phyloP scores from a whole-genome alignment of 2,329 filamentous ascomycete genomes.

The Fusarium citri region DNA sequence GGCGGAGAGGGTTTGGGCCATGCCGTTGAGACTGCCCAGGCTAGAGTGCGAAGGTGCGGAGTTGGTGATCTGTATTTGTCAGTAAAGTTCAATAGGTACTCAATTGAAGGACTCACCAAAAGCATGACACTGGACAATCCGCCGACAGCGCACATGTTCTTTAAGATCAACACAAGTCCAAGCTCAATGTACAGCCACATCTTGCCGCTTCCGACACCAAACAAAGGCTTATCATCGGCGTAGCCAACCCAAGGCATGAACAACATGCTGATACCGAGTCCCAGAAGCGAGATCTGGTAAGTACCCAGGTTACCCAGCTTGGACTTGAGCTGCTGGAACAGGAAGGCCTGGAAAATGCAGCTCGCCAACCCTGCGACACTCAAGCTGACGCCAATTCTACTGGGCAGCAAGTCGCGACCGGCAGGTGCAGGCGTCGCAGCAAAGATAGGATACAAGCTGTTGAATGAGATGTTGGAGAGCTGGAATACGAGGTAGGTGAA shows the following conservation, averaged over 20 bases:
- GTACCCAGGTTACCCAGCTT: slow-evolving; percentile 86
- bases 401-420: slow-evolving; percentile 79
- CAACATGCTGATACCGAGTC: slow-evolving; percentile 84
- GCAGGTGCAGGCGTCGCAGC: slow-evolving; percentile 79
- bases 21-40: slow-evolving; percentile 89
- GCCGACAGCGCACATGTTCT: slow-evolving; percentile 90
- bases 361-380: slow-evolving; percentile 87
- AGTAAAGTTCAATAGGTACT: neutral
- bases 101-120: slow-evolving; percentile 66
- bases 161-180: slow-evolving; percentile 83
- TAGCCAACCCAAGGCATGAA: slow-evolving; percentile 93
- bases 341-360: slow-evolving; percentile 87
- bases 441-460: slow-evolving; percentile 95
- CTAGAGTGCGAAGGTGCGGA: slow-evolving; percentile 87
- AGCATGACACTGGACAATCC: slow-evolving; percentile 90
- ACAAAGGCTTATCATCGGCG: slow-evolving; percentile 66
- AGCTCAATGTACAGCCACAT: slow-evolving; percentile 83
- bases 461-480: slow-evolving; percentile 93
- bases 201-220: slow-evolving; percentile 71
- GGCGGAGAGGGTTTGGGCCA: slow-evolving; percentile 93
- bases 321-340: slow-evolving; percentile 83
- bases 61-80: slow-evolving; percentile 80
- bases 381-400: slow-evolving; percentile 85
- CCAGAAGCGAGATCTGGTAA: slow-evolving; percentile 81
- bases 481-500: slow-evolving; percentile 93